Evolutionary conservation across 208 protist species (phyloP).

Genomic region (Endotrypanum monterogeii): DNA sequence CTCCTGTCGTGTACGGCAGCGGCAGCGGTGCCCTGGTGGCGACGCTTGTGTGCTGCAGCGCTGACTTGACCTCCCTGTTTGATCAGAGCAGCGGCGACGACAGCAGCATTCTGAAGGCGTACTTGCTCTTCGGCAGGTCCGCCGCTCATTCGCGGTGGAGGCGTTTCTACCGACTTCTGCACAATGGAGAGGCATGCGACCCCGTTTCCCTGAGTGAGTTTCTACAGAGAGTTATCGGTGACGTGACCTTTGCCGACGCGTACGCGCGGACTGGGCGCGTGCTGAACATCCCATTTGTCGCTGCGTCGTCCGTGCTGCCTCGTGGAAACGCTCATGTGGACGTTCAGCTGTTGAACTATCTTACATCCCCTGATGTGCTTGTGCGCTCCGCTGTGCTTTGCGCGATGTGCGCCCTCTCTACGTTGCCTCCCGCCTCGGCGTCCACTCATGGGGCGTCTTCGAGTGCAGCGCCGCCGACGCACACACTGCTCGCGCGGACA

Average conservation of each 20-base stretch:
- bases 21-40: slow-evolving; percentile 65
- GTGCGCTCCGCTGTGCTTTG: slow-evolving; percentile 59
- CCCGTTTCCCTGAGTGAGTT: slow-evolving; percentile 51
- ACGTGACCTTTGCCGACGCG: slow-evolving; percentile 84
- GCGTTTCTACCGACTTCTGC: slow-evolving; percentile 33
- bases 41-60: slow-evolving; percentile 58
- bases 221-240: slow-evolving; percentile 52
- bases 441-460: not conserved
- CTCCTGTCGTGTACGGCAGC: slow-evolving; percentile 64
- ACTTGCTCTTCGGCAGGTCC: slow-evolving; percentile 7
- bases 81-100: not conserved
- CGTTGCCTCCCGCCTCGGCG: not conserved
- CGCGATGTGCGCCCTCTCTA: slow-evolving; percentile 13
- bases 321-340: slow-evolving; percentile 13
- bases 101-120: not conserved
- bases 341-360: slow-evolving; percentile 67
- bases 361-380: slow-evolving; percentile 75
- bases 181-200: slow-evolving; percentile 60
- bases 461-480: not conserved
- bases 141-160: slow-evolving; percentile 7
- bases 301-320: slow-evolving; percentile 11
- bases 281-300: slow-evolving; percentile 74
- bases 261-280: slow-evolving; percentile 72
- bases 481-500: slow-evolving; percentile 37
- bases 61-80: slow-evolving; percentile 33